Base-by-base conservation (phyloP, 2,329 filamentous ascomycete species). In the Penicillium sp. region DNA sequence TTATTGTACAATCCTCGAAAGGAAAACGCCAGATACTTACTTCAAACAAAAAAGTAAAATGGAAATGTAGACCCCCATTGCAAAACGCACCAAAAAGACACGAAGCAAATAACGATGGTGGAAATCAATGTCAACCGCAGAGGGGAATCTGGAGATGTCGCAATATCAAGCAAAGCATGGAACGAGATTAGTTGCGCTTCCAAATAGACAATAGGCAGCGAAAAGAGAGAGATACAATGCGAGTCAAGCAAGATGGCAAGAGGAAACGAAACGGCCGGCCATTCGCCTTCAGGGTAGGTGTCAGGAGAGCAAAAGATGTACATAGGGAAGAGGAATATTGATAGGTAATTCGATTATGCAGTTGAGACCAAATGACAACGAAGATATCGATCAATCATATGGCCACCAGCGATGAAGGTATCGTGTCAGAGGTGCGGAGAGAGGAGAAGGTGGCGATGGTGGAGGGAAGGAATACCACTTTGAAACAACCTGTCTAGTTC, bases 281-380 rank as follows among this genome's bases (percentile, higher is more conserved):
- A 51, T 52, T 59, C 45, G 47, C 53, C 55, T 22, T 58, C 47
- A 49, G 40, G 50, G 47, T 49, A 48, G 17, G 35, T 57, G 53
- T 43, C 50, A 31, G 40, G 35, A 48, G 38, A 56, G 36, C 40
- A 49, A 47, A 59, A 55, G 37, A 61, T 61, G 43, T 57, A 61
- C 55, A 61, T 50, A 56, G 54, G 36, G 26, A 52, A 53, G 48
- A 55, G 35, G 41, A 49, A 36, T 63, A 54, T 54, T 50, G 55
- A 65, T 43, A 43, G n/a, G 38, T 49, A 52, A 57, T 55, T 49
- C 51, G 52, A 68, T 62, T 59, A 65, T 64, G 63, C 65, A 64
- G 62, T 30, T 19, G 35, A 52, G 44, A 54, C 26, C 38, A 55
- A 51, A 36, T 36, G 19, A 48, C 12, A 35, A 41, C 28, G 40